Evolutionary conservation across 148 eudicot genomes (phyloP).

Genomic region (Oxyria digyna): DNA sequence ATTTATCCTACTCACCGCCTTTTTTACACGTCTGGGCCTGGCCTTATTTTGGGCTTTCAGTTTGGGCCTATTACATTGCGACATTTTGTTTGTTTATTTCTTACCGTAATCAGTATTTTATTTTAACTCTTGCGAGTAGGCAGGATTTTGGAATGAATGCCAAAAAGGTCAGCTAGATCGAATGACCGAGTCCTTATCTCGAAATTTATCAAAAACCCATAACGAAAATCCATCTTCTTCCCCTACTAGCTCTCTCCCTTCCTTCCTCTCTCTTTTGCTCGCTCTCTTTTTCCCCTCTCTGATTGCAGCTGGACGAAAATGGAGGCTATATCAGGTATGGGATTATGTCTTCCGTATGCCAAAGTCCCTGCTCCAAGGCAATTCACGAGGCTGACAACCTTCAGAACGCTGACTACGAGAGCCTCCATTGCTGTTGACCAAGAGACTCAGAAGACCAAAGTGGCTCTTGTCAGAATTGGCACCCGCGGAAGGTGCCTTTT

Average conservation of each 20-base stretch:
- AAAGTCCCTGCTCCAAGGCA: conserved; percentile 20
- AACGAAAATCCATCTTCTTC: not conserved
- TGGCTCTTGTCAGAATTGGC: conserved; percentile 74
- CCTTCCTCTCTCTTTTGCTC: conserved; percentile 3
- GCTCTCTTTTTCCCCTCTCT: not conserved
- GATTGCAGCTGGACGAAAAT: conserved; percentile 10
- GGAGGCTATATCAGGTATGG: conserved; percentile 27
- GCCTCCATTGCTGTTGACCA: conserved; percentile 61
- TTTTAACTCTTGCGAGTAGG: not conserved
- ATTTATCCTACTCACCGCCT: too few relatives aligned
- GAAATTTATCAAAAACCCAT: conserved; percentile 5
- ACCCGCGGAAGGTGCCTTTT: conserved; percentile 73
- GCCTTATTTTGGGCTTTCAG: too few relatives aligned
- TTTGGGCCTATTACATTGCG: too few relatives aligned
- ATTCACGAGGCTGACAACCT: conserved; percentile 9
- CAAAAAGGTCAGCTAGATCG: conserved; percentile 5
- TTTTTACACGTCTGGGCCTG: too few relatives aligned
- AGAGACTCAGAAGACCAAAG: conserved; percentile 27
- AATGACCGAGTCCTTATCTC: conserved; percentile 4
- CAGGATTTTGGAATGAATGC: not conserved
- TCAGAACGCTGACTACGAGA: conserved; percentile 17
- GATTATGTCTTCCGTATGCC: conserved; percentile 23
- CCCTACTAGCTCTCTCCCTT: not conserved
- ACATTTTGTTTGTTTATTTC: too few relatives aligned
- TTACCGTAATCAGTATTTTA: too few relatives aligned